A percentile compares a stretch with the other conserved stretches of the same genome.
These are phyloP conservation scores for Balansia obtecta DNA, from an alignment of 2,329 filamentous ascomycete species.

Conservation along the genomic window DNA sequence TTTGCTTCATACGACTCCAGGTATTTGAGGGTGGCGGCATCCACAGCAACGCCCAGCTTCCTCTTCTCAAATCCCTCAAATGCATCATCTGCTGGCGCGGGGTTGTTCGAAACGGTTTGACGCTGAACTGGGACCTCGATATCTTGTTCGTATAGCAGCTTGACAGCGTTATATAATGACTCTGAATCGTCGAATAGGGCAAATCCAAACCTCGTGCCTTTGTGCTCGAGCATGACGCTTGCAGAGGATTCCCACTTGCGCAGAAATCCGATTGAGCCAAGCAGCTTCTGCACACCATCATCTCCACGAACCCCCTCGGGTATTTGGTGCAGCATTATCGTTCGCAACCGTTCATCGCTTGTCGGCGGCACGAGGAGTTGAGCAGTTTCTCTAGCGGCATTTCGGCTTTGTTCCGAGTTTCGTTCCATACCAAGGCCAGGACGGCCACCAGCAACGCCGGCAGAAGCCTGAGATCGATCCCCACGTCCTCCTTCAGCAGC, in stretches of 20 bases:
- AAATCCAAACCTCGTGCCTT: constrained; percentile 82
- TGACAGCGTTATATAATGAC: constrained; percentile 72
- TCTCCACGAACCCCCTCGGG: constrained; percentile 68
- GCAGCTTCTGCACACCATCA: constrained; percentile 64
- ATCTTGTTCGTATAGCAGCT: constrained; percentile 70
- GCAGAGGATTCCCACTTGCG: constrained; percentile 74
- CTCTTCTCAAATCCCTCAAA: constrained; percentile 53
- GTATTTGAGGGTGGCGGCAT: constrained; percentile 72
- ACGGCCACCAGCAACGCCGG: constrained; percentile 22
- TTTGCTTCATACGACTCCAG: constrained; percentile 68
- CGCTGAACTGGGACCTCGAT: constrained; percentile 74
- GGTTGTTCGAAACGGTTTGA: constrained; percentile 41
- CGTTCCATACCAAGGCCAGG: constrained; percentile 49
- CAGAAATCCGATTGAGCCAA: constrained; percentile 65
- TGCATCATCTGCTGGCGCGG: constrained; percentile 27
- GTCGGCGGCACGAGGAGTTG: constrained; percentile 70
- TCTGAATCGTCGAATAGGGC: constrained; percentile 90
- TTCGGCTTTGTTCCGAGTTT: constrained; percentile 53
- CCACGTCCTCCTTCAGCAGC: constrained; percentile 28
- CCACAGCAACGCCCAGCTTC: constrained; percentile 61
- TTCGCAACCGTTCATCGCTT: constrained; percentile 80
- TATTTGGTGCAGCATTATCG: constrained; percentile 80
- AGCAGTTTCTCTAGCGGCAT: constrained; percentile 53
- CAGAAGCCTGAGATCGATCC: constrained; percentile 18
- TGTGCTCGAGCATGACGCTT: constrained; percentile 49